Conservation (phyloP, 2,329 filamentous ascomycete species). For the Pseudogymnoascus sp. region DNA sequence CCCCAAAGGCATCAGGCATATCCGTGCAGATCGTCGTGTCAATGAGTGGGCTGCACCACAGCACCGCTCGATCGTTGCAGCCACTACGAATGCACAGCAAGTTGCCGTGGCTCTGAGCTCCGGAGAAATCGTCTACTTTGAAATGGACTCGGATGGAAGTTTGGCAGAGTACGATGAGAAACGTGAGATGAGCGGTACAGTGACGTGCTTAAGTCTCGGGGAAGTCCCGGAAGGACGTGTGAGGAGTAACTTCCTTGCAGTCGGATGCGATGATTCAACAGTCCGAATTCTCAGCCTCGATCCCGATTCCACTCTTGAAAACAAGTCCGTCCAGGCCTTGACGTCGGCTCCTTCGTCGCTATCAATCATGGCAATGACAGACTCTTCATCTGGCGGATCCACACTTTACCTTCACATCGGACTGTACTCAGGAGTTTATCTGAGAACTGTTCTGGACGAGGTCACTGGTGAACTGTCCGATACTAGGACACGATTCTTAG, state of each 20-base stretch:
- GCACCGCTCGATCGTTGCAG: constrained; percentile 90
- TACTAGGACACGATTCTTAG: constrained; percentile 88
- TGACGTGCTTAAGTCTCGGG: constrained; percentile 89
- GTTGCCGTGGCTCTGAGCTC: constrained; percentile 91
- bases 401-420: constrained; percentile 95
- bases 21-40: constrained; percentile 64
- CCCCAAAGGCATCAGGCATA: constrained; percentile 90
- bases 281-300: constrained; percentile 87
- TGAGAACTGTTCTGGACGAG: constrained; percentile 90
- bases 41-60: constrained; percentile 93
- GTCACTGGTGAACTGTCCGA: constrained; percentile 92
- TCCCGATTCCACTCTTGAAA: constrained; percentile 82
- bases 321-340: constrained; percentile 87
- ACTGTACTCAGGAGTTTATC: constrained; percentile 88
- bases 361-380: constrained; percentile 90
- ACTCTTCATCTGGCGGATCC: constrained; percentile 79
- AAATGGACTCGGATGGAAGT: constrained; percentile 87
- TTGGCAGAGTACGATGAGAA: constrained; percentile 92
- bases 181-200: constrained; percentile 88
- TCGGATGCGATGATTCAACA: constrained; percentile 94
- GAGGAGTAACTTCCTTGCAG: constrained; percentile 85
- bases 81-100: constrained; percentile 86
- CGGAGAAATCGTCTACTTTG: constrained; percentile 95
- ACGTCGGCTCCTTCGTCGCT: constrained; percentile 84
- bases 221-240: constrained; percentile 84